Percentiles rank a stretch among this genome's conserved stretches.
These are phyloP conservation scores for Capronia coronata DNA, from an alignment of 2,329 filamentous ascomycete species.

Conservation along the genomic window DNA sequence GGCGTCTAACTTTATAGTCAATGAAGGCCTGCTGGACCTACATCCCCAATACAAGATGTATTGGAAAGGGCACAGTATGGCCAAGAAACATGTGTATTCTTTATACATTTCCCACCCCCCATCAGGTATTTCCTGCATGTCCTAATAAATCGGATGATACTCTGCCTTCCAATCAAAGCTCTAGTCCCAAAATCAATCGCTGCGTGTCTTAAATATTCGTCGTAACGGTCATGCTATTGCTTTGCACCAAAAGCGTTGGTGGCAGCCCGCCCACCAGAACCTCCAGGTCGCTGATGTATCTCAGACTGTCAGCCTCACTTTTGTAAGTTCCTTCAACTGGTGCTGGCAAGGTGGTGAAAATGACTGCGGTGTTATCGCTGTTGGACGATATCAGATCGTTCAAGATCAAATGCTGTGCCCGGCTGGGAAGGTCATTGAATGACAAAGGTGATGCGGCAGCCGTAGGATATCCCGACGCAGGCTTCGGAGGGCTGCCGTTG, in stretches of 20 bases:
- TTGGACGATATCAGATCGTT: conserved; percentile 73
- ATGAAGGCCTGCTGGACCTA: too few relatives aligned
- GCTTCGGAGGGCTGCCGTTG: conserved; percentile 24
- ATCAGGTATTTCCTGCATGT: too few relatives aligned
- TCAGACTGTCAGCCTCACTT: conserved; percentile 62
- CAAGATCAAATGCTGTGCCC: conserved; percentile 77
- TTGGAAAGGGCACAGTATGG: too few relatives aligned
- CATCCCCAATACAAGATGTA: too few relatives aligned
- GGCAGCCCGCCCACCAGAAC: conserved; percentile 70
- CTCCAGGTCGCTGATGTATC: conserved; percentile 71
- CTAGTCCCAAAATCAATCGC: too few relatives aligned
- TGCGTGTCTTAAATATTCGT: conserved; percentile 54
- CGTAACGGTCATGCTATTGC: conserved; percentile 85
- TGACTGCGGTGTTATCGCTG: conserved; percentile 64
- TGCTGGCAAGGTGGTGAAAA: conserved; percentile 78
- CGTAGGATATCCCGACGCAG: conserved; percentile 47
- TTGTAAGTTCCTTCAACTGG: conserved; percentile 68
- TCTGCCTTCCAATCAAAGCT: too few relatives aligned
- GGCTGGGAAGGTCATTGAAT: conserved; percentile 79
- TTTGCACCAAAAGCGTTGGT: conserved; percentile 71
- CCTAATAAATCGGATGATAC: too few relatives aligned
- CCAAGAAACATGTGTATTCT: too few relatives aligned
- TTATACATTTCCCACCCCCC: too few relatives aligned
- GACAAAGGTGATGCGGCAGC: conserved; percentile 62
- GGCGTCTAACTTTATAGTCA: too few relatives aligned